Evolutionary conservation across 2,329 filamentous ascomycete genomes (phyloP).

Genomic region (Elsinoe necatrix): DNA sequence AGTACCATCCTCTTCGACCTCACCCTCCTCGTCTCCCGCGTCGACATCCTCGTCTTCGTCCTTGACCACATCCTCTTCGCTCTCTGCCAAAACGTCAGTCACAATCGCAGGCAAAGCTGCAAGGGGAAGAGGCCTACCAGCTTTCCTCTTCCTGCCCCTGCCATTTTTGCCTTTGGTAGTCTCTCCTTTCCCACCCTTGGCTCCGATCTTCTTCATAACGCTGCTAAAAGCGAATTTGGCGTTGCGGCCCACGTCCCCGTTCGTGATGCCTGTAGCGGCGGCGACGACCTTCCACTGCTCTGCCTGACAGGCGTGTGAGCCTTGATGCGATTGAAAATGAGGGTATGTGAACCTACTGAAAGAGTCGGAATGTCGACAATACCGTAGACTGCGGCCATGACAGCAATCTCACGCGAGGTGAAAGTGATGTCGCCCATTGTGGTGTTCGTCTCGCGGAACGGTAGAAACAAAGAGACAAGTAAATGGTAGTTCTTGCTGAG

Average conservation of each 20-base stretch:
- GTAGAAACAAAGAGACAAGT: background rate
- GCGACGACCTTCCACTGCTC: conserved; percentile 9
- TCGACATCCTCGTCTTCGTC: background rate
- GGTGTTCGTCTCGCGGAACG: background rate
- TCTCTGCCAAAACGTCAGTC: background rate
- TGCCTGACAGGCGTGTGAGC: background rate
- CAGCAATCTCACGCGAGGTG: conserved; percentile 1
- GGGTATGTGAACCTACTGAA: background rate
- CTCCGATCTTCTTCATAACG: conserved; percentile 5
- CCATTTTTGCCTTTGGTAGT: background rate
- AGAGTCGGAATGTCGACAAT: background rate
- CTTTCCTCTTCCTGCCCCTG: background rate
- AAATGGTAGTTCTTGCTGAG: background rate
- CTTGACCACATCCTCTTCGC: background rate
- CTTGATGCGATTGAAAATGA: background rate
- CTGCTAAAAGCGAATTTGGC: conserved; percentile 4
- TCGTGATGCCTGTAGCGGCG: background rate
- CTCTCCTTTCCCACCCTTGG: background rate
- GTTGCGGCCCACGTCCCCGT: conserved; percentile 8
- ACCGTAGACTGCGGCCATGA: conserved; percentile 6
- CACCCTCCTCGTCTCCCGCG: background rate
- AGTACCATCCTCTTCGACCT: background rate
- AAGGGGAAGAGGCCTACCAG: background rate
- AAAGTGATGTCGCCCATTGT: background rate
- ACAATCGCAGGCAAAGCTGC: too few relatives aligned